Base-by-base conservation (phyloP, 2,329 filamentous ascomycete species). In the Aurifilum marmelostoma region DNA sequence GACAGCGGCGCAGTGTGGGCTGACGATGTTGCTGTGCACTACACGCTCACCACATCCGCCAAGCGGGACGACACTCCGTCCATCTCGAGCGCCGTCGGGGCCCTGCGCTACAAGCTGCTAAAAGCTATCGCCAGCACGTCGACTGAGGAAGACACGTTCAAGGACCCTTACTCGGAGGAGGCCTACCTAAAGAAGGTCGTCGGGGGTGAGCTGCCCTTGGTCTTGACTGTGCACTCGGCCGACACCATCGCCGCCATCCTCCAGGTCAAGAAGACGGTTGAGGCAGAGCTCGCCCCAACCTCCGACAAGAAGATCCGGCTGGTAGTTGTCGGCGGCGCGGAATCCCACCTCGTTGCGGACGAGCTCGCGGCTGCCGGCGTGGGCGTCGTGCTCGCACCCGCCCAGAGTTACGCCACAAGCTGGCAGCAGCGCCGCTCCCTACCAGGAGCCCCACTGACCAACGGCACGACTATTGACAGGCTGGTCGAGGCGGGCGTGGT, bases 361-460 rank as follows among this genome's bases (percentile, higher is more conserved):
- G 84, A 88, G 67, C 82, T 92, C 14, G 87, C 87, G 0, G 80
- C 80, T 0, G 87, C 88, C 0, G 72, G 80, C 0, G 85, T 89
- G 0, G 83, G 86, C 69, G 86, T 92, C 27, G 84, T 91, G 34
- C 83, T 92, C 1, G 81, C 85, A 0, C 88, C 89, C 1, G 76
- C 89, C 16, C 84, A 87, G 71, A 83, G 87, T 0, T 88, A 86
- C 73, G 82, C 83, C 2, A 76, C 75, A 3, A 77, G 75, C 0
- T 92, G 89, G 89, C 88, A 91, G 71, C 81, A 89, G 76, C 85
- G 88, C 0, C 85, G 89, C 1, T 84, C 87, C 0, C 80, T 91
- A 14, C 85, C 87, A 0, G 89, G 89, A 1, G 89, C 89, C 6
- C 89, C 89, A 1, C 81, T 91, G 0, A 89, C 88, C 0, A 89